phyloP scores from a whole-genome alignment of 768 basidiomycete genomes.

The Termitomyces heimii region DNA sequence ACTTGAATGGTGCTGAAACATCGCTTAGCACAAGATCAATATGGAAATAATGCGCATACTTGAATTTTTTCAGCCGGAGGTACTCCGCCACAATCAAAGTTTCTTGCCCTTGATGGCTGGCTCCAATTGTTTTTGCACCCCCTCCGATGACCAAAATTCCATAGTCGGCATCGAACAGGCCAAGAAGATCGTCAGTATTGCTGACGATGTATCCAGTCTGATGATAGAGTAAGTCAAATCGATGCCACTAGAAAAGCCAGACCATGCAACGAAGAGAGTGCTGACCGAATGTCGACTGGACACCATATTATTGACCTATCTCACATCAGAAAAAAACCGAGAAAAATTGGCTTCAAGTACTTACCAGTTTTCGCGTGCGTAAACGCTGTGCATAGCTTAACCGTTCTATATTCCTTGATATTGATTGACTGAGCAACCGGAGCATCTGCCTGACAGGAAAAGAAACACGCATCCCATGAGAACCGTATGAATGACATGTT shows the following conservation, averaged over 20 bases:
- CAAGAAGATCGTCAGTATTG: slow-evolving; percentile 72
- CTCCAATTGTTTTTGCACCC: slow-evolving; percentile 65
- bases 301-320: slow-evolving; percentile 65
- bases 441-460: slow-evolving; percentile 84
- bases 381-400: slow-evolving; percentile 72
- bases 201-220: slow-evolving; percentile 73
- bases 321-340: slow-evolving; percentile 1
- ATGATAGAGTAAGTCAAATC: not conserved
- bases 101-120: slow-evolving; percentile 69
- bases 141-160: slow-evolving; percentile 69
- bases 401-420: slow-evolving; percentile 75
- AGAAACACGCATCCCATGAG: slow-evolving; percentile 77
- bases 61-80: slow-evolving; percentile 65
- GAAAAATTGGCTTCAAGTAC: not conserved
- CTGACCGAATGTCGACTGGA: slow-evolving; percentile 56
- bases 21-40: not conserved
- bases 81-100: slow-evolving; percentile 78
- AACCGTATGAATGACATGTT: slow-evolving; percentile 72
- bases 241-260: not conserved
- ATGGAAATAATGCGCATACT: slow-evolving; percentile 17
- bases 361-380: slow-evolving; percentile 69
- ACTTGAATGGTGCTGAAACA: slow-evolving; percentile 55
- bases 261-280: not conserved
- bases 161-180: slow-evolving; percentile 73
- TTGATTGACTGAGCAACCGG: slow-evolving; percentile 70